Evolutionary conservation across 2,329 filamentous ascomycete species (phyloP).

Genomic region (Neopestalotiopsis sp.): DNA sequence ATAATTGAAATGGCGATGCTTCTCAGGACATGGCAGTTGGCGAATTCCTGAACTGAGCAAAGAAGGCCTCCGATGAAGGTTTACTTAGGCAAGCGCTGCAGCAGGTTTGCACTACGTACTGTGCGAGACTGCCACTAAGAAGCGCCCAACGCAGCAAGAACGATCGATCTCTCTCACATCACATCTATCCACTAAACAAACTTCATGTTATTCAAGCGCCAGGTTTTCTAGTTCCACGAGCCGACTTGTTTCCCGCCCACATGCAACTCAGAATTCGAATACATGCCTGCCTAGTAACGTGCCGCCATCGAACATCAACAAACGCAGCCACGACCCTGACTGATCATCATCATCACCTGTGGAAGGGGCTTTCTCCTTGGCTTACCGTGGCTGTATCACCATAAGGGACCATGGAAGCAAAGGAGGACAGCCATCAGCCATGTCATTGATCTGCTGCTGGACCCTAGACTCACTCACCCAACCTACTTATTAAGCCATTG

Average conservation of each 20-base stretch:
- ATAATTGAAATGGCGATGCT: not conserved
- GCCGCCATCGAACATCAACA: conserved; percentile 2
- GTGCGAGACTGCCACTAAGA: too few relatives aligned
- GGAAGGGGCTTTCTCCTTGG: not conserved
- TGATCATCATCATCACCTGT: not conserved
- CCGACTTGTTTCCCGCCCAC: not conserved
- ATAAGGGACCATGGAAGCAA: not conserved
- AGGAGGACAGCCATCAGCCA: too few relatives aligned
- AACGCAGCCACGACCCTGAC: conserved; percentile 10
- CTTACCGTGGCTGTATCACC: conserved; percentile 10
- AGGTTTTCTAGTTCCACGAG: not conserved
- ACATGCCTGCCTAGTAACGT: not conserved
- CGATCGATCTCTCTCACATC: not conserved
- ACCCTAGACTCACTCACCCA: not conserved
- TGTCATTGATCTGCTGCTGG: not conserved
- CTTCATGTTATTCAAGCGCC: not conserved
- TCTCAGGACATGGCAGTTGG: not conserved
- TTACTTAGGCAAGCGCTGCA: too few relatives aligned
- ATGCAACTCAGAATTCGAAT: not conserved
- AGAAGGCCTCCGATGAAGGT: not conserved
- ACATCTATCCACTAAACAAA: not conserved
- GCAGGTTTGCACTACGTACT: too few relatives aligned
- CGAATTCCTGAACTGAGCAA: not conserved
- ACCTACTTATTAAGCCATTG: not conserved
- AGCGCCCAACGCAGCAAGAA: too few relatives aligned